Base-by-base conservation (phyloP, 192 early-diverging fungal genomes). In the Umbelopsis sp. region DNA sequence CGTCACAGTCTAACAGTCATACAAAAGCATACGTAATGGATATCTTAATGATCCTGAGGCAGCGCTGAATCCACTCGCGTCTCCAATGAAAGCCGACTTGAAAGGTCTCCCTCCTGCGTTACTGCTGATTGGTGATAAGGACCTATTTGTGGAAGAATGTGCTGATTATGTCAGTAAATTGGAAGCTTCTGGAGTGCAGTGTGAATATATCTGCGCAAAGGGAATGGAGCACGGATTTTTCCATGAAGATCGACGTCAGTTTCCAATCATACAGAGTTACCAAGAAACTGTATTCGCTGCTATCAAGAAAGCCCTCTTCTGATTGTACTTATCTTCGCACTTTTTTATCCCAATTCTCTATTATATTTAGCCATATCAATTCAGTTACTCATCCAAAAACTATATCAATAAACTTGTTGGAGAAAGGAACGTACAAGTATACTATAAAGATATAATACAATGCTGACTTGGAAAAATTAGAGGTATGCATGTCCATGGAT, bases 101-200 rank as follows among this genome's bases (percentile, higher is more conserved):
- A 34, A 10, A 1, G 68, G 68, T 32, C 32, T 69, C 7, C 68
- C 68, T 21, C 47, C 68, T 17, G 68, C 49, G 10, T 69, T 52
- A 29, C 16, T 69, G 20, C 11, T 69, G 1, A 51, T 49, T 2
- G 25, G 47, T 51, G 68, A 69, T 12, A 11, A 36, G 6, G 68
- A 69, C 36, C 4, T 21, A 4, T 51, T 69, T 0, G 16, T 22
- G 11, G 45, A 51, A 4, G 68, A 69, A 69, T 20, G 47, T 1
- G 47, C 8, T n/a, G 49, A 22, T 7, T 52, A 36, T 52, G 17
- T 1, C 32, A 2, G 20, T 34, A 69, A 52, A 38, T 50, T 69
- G 17, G 17, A 51, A 21, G 68, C 25, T n/a, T 25, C 29, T 50
- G 49, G 68, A 10, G 49, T 69, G 5, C 54, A 25, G 2, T 59